A percentile compares a stretch with the other conserved stretches of the same genome.
Conservation (phyloP, 441 rosid genomes). For the Eutrema salsugineum region DNA sequence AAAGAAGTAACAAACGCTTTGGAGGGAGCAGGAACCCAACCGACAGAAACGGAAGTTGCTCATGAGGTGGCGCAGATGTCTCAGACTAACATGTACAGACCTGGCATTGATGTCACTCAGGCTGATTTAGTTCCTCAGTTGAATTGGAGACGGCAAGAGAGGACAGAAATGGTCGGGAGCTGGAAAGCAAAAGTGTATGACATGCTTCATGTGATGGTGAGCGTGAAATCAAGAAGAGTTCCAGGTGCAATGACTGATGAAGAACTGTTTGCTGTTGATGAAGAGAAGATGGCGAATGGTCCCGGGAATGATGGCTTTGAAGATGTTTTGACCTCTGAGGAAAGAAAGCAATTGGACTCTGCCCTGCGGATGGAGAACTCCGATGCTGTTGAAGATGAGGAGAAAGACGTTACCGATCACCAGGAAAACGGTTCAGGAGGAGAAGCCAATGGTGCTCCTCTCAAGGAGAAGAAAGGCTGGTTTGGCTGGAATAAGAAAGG, state of each 20-base stretch:
- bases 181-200: constrained; percentile 95
- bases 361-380: constrained; percentile 62
- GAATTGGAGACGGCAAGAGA: constrained; percentile 96
- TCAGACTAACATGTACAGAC: constrained; percentile 95
- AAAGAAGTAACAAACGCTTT: constrained; percentile 93
- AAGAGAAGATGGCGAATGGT: constrained; percentile 55
- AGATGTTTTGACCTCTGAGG: constrained; percentile 80
- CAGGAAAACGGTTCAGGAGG: constrained; percentile 37
- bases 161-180: constrained; percentile 80
- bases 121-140: constrained; percentile 86
- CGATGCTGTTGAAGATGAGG: constrained; percentile 66
- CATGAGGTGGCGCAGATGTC: constrained; percentile 93
- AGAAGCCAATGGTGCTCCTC: constrained; percentile 39
- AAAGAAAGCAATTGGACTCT: constrained; percentile 76
- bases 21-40: constrained; percentile 96
- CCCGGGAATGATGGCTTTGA: constrained; percentile 67
- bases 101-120: constrained; percentile 92
- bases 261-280: constrained; percentile 84
- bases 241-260: constrained; percentile 99
- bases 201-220: constrained; percentile 95
- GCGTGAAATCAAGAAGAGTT: constrained; percentile 94
- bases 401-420: constrained; percentile 43
- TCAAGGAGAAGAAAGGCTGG: constrained; percentile 90
- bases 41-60: constrained; percentile 88
- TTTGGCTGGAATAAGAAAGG: constrained; percentile 90